phyloP scores from a whole-genome alignment of 257 asterid genomes.

The Petunia secreta region DNA sequence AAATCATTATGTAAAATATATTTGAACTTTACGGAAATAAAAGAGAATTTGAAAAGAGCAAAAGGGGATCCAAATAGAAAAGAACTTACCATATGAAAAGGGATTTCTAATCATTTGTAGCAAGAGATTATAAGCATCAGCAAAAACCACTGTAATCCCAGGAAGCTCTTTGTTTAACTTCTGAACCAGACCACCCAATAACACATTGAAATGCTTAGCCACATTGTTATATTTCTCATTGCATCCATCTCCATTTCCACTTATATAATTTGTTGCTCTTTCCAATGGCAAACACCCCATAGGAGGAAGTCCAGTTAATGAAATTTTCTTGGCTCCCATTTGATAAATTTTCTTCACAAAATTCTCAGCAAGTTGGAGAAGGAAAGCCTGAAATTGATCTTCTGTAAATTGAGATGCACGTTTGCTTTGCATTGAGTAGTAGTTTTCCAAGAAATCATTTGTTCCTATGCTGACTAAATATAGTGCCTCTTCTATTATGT shows the following conservation, averaged over 20 bases:
- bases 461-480: constrained; percentile 83
- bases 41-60: no score
- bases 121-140: constrained; percentile 59
- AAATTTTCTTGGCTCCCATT: constrained; percentile 73
- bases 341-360: constrained; percentile 57
- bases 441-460: constrained; percentile 89
- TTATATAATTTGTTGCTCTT: constrained; percentile 62
- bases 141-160: constrained; percentile 59
- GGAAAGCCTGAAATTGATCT: constrained; percentile 60
- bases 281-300: constrained; percentile 94
- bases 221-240: constrained; percentile 64
- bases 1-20: no score
- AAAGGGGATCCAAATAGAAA: not conserved
- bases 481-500: constrained; percentile 57
- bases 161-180: constrained; percentile 60
- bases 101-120: constrained; percentile 59
- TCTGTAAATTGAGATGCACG: constrained; percentile 51
- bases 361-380: constrained; percentile 51
- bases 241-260: constrained; percentile 71
- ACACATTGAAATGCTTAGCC: constrained; percentile 57
- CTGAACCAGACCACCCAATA: constrained; percentile 46
- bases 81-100: constrained; percentile 58
- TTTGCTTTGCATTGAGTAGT: constrained; percentile 61
- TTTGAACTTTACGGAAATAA: not conserved
- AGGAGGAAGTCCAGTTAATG: constrained; percentile 77